These are phyloP conservation scores for Apiotrichum siamense DNA, from an alignment of 1,284 basidiomycete genomes.

Conservation along the genomic window DNA sequence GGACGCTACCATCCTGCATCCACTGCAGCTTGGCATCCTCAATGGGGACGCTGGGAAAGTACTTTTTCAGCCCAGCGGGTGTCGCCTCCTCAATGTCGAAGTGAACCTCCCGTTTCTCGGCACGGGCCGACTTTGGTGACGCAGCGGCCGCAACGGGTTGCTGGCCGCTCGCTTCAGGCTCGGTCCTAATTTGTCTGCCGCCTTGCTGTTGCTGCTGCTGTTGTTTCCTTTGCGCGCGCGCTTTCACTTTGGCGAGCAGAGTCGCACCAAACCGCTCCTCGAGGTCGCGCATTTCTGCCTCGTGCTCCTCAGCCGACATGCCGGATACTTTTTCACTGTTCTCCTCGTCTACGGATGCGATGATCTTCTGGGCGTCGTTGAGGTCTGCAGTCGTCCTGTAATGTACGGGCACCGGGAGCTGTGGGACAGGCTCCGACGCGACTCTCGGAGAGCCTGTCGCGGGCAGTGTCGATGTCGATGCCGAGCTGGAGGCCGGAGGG, in stretches of 20 bases:
- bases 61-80: constrained; percentile 67
- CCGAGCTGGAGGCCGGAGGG: background rate
- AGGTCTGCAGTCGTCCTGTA: background rate
- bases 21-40: constrained; percentile 69
- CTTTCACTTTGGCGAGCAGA: constrained; percentile 57
- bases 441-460: constrained; percentile 1
- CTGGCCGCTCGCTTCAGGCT: background rate
- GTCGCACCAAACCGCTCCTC: constrained; percentile 61
- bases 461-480: background rate
- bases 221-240: constrained; percentile 47
- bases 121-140: background rate
- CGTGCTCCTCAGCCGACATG: constrained; percentile 59
- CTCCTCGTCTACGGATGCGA: constrained; percentile 20
- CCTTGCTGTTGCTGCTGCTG: background rate
- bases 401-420: constrained; percentile 6
- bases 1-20: constrained; percentile 51
- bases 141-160: background rate
- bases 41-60: constrained; percentile 64
- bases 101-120: constrained; percentile 5
- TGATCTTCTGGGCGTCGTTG: background rate
- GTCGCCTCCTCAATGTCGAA: constrained; percentile 57
- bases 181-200: background rate
- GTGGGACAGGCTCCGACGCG: too few species aligned
- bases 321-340: constrained; percentile 50
- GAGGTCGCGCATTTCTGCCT: constrained; percentile 58